phyloP scores from a whole-genome alignment of 192 early-diverging fungal species.

The Obelidium mucronatum region DNA sequence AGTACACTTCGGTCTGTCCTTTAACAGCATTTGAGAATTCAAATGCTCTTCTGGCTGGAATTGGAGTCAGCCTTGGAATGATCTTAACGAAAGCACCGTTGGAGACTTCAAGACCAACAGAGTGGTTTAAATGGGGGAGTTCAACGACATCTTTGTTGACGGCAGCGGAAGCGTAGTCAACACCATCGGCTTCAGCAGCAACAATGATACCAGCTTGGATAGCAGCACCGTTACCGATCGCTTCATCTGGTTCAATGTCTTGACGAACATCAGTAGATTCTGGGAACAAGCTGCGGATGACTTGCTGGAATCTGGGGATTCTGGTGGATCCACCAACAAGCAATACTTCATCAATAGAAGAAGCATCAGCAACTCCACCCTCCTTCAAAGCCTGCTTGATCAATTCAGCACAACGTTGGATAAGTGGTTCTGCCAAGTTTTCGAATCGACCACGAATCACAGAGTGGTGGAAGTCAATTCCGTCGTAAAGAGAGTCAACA shows the following conservation, averaged over 20 bases:
- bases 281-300: conserved; percentile 76
- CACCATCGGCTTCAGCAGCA: conserved; percentile 84
- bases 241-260: conserved; percentile 94
- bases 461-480: conserved; percentile 85
- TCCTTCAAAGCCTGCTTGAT: conserved; percentile 73
- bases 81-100: conserved; percentile 80
- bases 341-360: conserved; percentile 88
- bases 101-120: conserved; percentile 77
- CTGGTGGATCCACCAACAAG: conserved; percentile 88
- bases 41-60: conserved; percentile 82
- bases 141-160: conserved; percentile 68
- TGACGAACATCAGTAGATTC: conserved; percentile 72
- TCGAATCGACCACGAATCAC: conserved; percentile 92
- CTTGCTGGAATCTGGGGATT: conserved; percentile 85
- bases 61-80: conserved; percentile 82
- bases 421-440: conserved; percentile 81
- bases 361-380: conserved; percentile 60
- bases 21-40: conserved; percentile 71
- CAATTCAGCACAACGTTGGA: conserved; percentile 69
- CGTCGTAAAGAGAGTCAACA: conserved; percentile 91
- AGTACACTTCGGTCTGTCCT: conserved; percentile 75
- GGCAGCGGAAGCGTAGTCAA: conserved; percentile 59
- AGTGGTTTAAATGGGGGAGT: conserved; percentile 72
- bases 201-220: conserved; percentile 80
- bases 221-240: conserved; percentile 89